phyloP scores from a whole-genome alignment of 2,329 filamentous ascomycete genomes.

The Pestalotiopsis sp. region DNA sequence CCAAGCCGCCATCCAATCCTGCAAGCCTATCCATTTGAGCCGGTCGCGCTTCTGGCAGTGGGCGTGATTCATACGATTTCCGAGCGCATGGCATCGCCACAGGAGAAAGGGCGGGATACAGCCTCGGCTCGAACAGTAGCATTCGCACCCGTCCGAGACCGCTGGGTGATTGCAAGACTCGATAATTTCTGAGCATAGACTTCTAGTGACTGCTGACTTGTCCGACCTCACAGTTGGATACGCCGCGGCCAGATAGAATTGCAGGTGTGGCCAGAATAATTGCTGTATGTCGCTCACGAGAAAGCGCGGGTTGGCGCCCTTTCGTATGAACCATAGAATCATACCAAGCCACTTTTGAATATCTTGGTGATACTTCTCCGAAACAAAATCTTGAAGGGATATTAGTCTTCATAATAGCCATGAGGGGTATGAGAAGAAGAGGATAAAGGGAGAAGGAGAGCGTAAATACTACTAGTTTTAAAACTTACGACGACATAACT shows the following conservation, averaged over 20 bases:
- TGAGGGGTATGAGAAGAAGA: no score
- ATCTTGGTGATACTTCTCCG: not conserved
- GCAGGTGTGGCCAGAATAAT: not conserved
- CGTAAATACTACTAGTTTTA: not conserved
- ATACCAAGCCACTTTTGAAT: not conserved
- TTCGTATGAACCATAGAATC: not conserved
- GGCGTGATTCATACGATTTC: not conserved
- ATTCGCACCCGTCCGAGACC: not conserved
- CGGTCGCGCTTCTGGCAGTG: not conserved
- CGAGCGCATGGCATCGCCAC: not conserved
- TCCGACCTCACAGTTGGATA: not conserved
- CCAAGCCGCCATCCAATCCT: not conserved
- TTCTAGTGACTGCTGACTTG: not conserved
- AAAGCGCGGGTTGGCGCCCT: not conserved
- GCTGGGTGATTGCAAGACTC: not conserved
- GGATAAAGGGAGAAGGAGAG: no score
- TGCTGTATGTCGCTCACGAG: not conserved
- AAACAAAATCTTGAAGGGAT: not conserved
- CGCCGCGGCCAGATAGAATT: not conserved
- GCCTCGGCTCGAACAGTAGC: not conserved
- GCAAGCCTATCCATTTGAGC: not conserved
- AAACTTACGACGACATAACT: not conserved
- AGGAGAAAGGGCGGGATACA: not conserved
- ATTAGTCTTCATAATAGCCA: not conserved
- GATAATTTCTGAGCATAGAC: not conserved